Percentiles rank a stretch among this genome's conserved stretches.
Evolutionary conservation across 345 rosid species (phyloP).

Genomic region (Bretschneidera sinensis): DNA sequence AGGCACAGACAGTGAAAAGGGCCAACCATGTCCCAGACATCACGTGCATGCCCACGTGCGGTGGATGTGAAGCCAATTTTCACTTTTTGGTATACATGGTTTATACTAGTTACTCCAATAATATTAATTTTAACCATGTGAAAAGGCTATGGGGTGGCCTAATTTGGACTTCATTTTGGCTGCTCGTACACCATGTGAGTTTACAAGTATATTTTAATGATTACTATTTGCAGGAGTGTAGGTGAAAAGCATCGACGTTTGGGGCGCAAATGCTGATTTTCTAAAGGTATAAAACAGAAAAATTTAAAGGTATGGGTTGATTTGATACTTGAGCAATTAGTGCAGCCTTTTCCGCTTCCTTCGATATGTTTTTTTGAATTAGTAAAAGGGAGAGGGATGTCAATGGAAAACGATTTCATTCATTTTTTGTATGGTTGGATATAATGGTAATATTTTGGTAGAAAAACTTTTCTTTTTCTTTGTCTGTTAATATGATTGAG

Average conservation of each 20-base stretch:
- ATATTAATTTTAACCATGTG: conserved; percentile 18
- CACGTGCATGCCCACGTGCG: conserved; percentile 21
- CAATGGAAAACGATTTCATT: no score
- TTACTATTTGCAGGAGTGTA: neutral
- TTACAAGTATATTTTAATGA: neutral
- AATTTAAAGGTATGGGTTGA: neutral
- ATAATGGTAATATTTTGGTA: no score
- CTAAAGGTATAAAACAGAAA: neutral
- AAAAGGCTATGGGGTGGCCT: conserved; percentile 10
- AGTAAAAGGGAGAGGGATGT: no score
- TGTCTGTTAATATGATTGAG: no score
- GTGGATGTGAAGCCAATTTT: conserved; percentile 11
- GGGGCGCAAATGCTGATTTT: neutral
- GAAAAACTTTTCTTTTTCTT: no score
- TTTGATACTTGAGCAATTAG: conserved; percentile 9
- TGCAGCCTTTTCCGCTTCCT: conserved; percentile 26
- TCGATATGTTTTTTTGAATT: conserved; percentile 4
- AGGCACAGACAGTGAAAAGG: neutral
- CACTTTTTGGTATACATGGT: neutral
- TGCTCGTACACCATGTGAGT: conserved; percentile 19
- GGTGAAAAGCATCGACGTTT: neutral
- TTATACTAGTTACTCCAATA: neutral
- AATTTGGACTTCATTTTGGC: conserved; percentile 19
- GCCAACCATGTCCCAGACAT: conserved; percentile 11
- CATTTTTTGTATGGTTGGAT: no score